Evolutionary conservation across 1,284 basidiomycete genomes (phyloP).

Genomic region (Stygiomarasmius scandens): DNA sequence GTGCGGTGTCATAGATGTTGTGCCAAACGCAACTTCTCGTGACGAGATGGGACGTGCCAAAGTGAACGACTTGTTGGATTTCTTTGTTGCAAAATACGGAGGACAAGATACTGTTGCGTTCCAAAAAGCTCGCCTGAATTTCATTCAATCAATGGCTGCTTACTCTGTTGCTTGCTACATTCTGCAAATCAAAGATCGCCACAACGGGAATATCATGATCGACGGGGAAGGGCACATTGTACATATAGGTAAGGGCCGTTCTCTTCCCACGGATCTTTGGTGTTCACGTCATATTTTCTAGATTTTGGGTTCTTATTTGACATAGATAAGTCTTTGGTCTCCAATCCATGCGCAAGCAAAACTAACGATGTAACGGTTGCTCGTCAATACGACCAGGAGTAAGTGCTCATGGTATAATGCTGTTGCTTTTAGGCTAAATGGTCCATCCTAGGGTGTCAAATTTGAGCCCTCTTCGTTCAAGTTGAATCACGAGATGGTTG

Average conservation of each 20-base stretch:
- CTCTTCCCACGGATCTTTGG: constrained; percentile 1
- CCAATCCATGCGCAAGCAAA: neutral
- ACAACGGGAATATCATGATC: constrained; percentile 99
- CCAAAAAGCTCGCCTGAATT: constrained; percentile 93
- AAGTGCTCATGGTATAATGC: constrained; percentile 24
- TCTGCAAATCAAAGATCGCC: constrained; percentile 95
- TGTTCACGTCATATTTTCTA: constrained; percentile 32
- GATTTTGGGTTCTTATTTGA: constrained; percentile 99
- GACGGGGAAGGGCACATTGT: constrained; percentile 96
- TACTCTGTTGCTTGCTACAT: constrained; percentile 99
- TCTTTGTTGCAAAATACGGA: constrained; percentile 96
- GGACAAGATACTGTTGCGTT: constrained; percentile 87
- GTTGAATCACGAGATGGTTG: constrained; percentile 96
- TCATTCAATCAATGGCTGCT: constrained; percentile 99
- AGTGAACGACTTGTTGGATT: constrained; percentile 93
- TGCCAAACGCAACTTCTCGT: constrained; percentile 96
- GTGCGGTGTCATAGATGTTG: constrained; percentile 99
- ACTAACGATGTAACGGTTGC: constrained; percentile 6
- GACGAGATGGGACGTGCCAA: constrained; percentile 99
- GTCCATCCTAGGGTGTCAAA: constrained; percentile 82
- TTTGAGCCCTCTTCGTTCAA: constrained; percentile 98
- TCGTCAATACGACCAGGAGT: constrained; percentile 52
- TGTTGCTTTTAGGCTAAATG: constrained; percentile 12
- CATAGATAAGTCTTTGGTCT: constrained; percentile 67
- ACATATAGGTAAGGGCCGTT: constrained; percentile 74